Percentiles rank a stretch among this genome's conserved stretches.
Conservation (phyloP, 306 rosid species). For the Acacia melanoxylon region DNA sequence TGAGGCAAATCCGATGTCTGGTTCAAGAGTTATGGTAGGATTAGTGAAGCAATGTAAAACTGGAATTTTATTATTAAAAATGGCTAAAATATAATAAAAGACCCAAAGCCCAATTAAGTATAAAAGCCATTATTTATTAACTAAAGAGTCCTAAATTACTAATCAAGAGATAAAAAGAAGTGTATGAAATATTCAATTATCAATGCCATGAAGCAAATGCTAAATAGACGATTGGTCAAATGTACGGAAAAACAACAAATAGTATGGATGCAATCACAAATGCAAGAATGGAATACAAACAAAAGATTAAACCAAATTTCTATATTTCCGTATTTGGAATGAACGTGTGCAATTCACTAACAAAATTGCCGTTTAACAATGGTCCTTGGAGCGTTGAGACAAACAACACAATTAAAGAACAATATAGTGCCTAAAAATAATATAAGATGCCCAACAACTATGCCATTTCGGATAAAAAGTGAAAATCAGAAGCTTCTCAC, state of each 20-base stretch:
- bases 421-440: not conserved
- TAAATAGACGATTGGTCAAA: not conserved
- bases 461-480: constrained; percentile 27
- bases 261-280: not conserved
- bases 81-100: no score
- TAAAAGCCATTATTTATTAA: no score
- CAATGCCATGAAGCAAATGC: not conserved
- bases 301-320: not conserved
- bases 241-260: not conserved
- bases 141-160: no score
- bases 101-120: no score
- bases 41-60: no score
- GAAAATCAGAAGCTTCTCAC: constrained; percentile 43
- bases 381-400: not conserved
- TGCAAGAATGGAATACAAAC: not conserved
- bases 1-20: no score
- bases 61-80: no score
- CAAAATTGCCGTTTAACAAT: not conserved
- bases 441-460: constrained; percentile 14
- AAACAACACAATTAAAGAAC: not conserved
- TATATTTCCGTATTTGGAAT: not conserved
- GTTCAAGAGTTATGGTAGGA: no score
- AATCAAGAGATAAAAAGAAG: no score
- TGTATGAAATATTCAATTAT: no score
- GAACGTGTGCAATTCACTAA: not conserved